phyloP scores from a whole-genome alignment of 164 flowering plant species.

The Liriodendron chinense region DNA sequence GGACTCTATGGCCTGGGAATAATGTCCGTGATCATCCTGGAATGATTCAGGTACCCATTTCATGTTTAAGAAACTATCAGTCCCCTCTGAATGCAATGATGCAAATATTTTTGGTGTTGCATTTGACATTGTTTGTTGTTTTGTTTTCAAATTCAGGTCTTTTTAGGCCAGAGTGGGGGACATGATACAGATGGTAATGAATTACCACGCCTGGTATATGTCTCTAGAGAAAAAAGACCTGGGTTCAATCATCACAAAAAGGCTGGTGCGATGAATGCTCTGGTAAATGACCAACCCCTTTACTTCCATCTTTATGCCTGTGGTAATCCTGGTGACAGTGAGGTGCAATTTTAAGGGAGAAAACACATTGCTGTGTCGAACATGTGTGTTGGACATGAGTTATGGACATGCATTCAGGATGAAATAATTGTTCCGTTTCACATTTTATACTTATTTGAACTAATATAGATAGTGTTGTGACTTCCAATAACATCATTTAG shows the following conservation, averaged over 20 bases:
- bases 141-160: conserved; percentile 34
- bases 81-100: neutral
- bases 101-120: neutral
- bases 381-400: neutral
- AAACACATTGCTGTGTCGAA: neutral
- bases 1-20: conserved; percentile 84
- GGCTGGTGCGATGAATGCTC: conserved; percentile 82
- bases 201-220: conserved; percentile 67
- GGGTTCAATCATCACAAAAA: conserved; percentile 74
- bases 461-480: neutral
- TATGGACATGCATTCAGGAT: neutral
- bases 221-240: conserved; percentile 71
- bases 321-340: neutral
- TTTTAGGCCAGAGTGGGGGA: conserved; percentile 66
- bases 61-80: neutral
- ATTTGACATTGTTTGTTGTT: neutral
- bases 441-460: neutral
- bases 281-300: conserved; percentile 32
- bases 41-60: conserved; percentile 62
- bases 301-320: neutral
- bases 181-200: conserved; percentile 64
- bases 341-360: neutral
- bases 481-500: neutral
- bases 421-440: neutral
- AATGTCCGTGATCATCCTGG: conserved; percentile 80